Percentiles rank a stretch among this genome's conserved stretches.
phyloP scores from a whole-genome alignment of 768 basidiomycete species.

The Galerina marginata region DNA sequence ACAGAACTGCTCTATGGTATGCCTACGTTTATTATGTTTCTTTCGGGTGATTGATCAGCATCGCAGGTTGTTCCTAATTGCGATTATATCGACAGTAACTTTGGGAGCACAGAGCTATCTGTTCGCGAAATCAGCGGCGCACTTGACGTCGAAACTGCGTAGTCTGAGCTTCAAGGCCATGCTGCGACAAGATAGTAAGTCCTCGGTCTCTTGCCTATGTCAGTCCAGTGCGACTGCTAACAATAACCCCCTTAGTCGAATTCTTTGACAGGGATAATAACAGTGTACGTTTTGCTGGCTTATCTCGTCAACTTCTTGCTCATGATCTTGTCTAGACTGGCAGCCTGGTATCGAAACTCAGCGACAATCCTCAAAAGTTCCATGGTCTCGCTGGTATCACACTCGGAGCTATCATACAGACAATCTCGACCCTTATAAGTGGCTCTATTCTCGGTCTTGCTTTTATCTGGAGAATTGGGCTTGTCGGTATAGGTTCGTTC shows the following conservation, averaged over 20 bases:
- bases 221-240: slow-evolving; percentile 5
- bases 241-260: slow-evolving; percentile 51
- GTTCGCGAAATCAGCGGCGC: slow-evolving; percentile 72
- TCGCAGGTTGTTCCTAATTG: slow-evolving; percentile 77
- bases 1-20: slow-evolving; percentile 73
- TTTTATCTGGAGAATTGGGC: slow-evolving; percentile 78
- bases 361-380: slow-evolving; percentile 89
- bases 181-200: slow-evolving; percentile 84
- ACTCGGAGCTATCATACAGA: slow-evolving; percentile 85
- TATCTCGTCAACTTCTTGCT: slow-evolving; percentile 6
- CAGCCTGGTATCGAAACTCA: slow-evolving; percentile 74
- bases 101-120: slow-evolving; percentile 74
- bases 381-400: slow-evolving; percentile 88
- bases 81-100: slow-evolving; percentile 63
- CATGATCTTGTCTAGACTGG: slow-evolving; percentile 59
- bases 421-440: slow-evolving; percentile 65
- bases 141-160: slow-evolving; percentile 73
- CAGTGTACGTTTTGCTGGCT: slow-evolving; percentile 49
- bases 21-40: slow-evolving; percentile 13
- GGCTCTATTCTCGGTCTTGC: slow-evolving; percentile 80
- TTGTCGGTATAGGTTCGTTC: slow-evolving; percentile 79
- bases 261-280: slow-evolving; percentile 93
- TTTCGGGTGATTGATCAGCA: not conserved
- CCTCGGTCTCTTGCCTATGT: not conserved
- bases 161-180: slow-evolving; percentile 77